phyloP scores from a whole-genome alignment of 2,329 filamentous ascomycete species.

The Talaromyces sp. region DNA sequence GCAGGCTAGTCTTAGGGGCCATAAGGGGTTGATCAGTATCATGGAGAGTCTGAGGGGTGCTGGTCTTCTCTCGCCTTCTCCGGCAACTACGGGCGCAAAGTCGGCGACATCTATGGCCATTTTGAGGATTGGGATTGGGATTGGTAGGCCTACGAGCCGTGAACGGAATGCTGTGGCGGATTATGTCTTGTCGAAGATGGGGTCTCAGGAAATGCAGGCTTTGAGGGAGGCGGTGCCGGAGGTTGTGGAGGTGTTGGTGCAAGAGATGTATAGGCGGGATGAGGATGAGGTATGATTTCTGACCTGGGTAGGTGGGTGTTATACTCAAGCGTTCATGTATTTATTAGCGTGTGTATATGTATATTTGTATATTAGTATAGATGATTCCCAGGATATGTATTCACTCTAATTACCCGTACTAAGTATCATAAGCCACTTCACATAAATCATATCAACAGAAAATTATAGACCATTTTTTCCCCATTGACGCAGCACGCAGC shows the following conservation, averaged over 20 bases:
- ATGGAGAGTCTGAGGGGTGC: conserved; percentile 51
- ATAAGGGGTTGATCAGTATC: conserved; percentile 72
- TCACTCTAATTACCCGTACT: not conserved
- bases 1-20: conserved; percentile 61
- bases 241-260: conserved; percentile 52
- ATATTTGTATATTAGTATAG: conserved; percentile 3
- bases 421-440: not conserved
- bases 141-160: conserved; percentile 73
- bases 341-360: not conserved
- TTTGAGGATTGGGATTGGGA: conserved; percentile 72
- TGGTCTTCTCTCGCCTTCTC: conserved; percentile 26
- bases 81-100: conserved; percentile 22
- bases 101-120: conserved; percentile 42
- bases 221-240: conserved; percentile 50
- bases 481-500: not conserved
- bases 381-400: not conserved
- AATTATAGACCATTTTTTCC: not conserved
- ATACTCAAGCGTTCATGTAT: not conserved
- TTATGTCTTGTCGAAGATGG: conserved; percentile 74
- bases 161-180: conserved; percentile 65
- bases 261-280: conserved; percentile 45
- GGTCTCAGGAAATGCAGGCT: conserved; percentile 47
- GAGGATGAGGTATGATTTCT: conserved; percentile 31
- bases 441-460: conserved; percentile 12
- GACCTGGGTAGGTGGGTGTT: no score